These are phyloP conservation scores for Salix purpurea DNA, from an alignment of 345 rosid species.

Conservation along the genomic window DNA sequence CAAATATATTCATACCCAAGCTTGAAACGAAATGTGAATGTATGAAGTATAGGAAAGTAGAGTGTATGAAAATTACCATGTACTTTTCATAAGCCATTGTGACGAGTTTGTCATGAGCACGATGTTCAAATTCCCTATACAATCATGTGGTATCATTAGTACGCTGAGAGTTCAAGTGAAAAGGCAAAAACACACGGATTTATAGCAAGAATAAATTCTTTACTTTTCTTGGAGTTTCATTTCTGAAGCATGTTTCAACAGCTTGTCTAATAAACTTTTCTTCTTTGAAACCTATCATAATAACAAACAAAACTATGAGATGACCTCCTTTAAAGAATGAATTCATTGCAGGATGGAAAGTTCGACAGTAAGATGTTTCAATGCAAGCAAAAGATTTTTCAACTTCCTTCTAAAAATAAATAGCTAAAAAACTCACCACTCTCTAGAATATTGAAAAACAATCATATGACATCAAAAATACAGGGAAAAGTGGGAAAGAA, in stretches of 20 bases:
- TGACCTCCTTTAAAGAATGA: background rate
- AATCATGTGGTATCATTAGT: constrained; percentile 10
- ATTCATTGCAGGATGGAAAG: constrained; percentile 3
- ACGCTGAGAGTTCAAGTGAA: background rate
- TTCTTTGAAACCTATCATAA: constrained; percentile 59
- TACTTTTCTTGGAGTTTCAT: constrained; percentile 72
- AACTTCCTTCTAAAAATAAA: background rate
- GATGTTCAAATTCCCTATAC: constrained; percentile 65
- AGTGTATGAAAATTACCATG: constrained; percentile 42
- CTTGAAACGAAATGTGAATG: background rate
- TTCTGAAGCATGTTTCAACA: constrained; percentile 59
- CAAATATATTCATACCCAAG: background rate
- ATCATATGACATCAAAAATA: background rate
- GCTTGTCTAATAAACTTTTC: constrained; percentile 54
- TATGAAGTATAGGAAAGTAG: background rate
- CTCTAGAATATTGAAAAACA: background rate
- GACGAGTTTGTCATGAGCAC: constrained; percentile 71
- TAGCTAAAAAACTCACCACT: background rate
- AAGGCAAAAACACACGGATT: constrained; percentile 10
- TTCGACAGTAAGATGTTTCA: constrained; percentile 8
- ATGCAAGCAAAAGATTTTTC: background rate
- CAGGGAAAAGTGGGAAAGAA: background rate
- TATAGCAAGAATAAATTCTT: constrained; percentile 18
- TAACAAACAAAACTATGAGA: constrained; percentile 11
- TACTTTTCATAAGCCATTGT: constrained; percentile 81